These are phyloP conservation scores for Cynanchum wilfordii DNA, from an alignment of 257 asterid genomes.

Conservation along the genomic window DNA sequence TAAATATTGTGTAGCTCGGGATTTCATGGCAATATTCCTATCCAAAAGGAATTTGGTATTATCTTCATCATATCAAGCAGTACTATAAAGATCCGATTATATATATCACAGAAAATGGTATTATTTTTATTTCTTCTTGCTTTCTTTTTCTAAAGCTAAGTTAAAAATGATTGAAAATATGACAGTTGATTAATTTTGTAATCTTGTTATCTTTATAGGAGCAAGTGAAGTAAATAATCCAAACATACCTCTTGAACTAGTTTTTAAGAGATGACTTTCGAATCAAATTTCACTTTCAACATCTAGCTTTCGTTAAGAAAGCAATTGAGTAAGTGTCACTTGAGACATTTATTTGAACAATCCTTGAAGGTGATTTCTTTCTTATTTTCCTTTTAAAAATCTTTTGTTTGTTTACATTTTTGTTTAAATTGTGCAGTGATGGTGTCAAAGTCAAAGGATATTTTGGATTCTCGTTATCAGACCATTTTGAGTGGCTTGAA, in stretches of 20 bases:
- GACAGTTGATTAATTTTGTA: too few relatives aligned
- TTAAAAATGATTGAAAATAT: too few relatives aligned
- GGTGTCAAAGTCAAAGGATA: constrained; percentile 28
- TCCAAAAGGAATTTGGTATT: constrained; percentile 29
- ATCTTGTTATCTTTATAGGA: constrained; percentile 7
- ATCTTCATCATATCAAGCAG: constrained; percentile 19
- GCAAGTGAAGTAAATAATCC: constrained; percentile 21
- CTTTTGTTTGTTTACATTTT: background rate
- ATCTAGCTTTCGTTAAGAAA: constrained; percentile 21
- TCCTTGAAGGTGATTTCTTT: too few relatives aligned
- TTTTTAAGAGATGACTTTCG: constrained; percentile 22
- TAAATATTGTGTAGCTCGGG: background rate
- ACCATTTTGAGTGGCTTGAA: constrained; percentile 27
- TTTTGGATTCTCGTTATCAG: constrained; percentile 30
- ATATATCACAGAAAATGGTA: constrained; percentile 39
- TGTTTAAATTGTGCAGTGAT: constrained; percentile 3
- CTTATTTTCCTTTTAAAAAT: constrained; percentile 4
- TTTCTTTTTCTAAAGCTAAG: too few relatives aligned
- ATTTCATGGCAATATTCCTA: constrained; percentile 20
- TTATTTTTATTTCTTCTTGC: background rate
- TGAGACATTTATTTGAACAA: background rate
- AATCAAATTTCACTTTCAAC: constrained; percentile 20
- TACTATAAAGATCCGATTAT: constrained; percentile 28
- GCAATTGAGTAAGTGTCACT: constrained; percentile 24
- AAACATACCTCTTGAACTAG: constrained; percentile 14